These are phyloP conservation scores for Ogataea methanolica DNA, from an alignment of 805 yeast species.

Conservation along the genomic window DNA sequence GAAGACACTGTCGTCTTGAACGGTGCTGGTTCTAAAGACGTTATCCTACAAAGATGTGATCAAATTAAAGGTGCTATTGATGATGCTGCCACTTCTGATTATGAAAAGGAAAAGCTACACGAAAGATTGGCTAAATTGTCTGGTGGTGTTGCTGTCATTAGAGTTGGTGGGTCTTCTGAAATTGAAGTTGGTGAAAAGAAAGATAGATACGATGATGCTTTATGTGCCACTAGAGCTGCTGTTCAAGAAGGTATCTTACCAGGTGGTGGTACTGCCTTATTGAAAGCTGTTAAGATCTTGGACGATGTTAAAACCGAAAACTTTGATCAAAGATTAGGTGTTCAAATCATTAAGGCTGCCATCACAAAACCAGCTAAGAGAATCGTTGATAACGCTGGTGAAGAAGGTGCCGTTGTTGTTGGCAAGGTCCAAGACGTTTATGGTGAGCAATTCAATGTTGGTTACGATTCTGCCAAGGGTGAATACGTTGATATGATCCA, in stretches of 20 bases:
- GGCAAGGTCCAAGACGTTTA: slow-evolving; percentile 69
- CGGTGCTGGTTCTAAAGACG: slow-evolving; percentile 85
- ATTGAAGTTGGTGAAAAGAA: slow-evolving; percentile 99
- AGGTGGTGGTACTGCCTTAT: slow-evolving; percentile 98
- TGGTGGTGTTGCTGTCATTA: slow-evolving; percentile 97
- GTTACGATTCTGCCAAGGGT: slow-evolving; percentile 90
- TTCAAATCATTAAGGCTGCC: slow-evolving; percentile 87
- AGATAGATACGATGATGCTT: slow-evolving; percentile 97
- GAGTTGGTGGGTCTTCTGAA: slow-evolving; percentile 96
- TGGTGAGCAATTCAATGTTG: slow-evolving; percentile 75
- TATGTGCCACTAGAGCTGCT: slow-evolving; percentile 98
- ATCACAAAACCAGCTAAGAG: slow-evolving; percentile 93
- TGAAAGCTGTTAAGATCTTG: slow-evolving; percentile 81
- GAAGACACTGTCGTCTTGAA: slow-evolving; percentile 92
- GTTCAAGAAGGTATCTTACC: slow-evolving; percentile 98
- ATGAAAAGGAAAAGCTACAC: slow-evolving; percentile 95
- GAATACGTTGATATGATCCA: slow-evolving; percentile 94
- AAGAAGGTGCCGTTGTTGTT: slow-evolving; percentile 94
- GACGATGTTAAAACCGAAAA: slow-evolving; percentile 70
- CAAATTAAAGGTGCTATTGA: slow-evolving; percentile 83
- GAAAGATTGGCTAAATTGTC: slow-evolving; percentile 96
- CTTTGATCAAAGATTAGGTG: slow-evolving; percentile 96
- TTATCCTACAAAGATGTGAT: slow-evolving; percentile 81
- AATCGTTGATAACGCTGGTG: slow-evolving; percentile 95
- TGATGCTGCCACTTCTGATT: slow-evolving; percentile 73